phyloP scores from a whole-genome alignment of 1,284 basidiomycete genomes.

The Cryptococcus amylolentus region DNA sequence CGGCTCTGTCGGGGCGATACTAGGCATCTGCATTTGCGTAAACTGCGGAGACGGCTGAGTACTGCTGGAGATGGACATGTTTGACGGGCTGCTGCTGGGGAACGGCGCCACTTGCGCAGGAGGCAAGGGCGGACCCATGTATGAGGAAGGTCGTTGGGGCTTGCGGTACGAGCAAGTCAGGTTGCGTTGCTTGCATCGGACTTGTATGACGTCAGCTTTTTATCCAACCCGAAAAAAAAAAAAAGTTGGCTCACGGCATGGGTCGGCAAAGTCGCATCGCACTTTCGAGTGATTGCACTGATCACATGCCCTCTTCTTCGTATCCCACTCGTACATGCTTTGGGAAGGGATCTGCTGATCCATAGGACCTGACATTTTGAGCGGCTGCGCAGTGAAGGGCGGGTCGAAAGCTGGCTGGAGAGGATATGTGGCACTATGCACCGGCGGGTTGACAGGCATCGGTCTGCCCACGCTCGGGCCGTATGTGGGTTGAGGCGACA shows the following conservation, averaged over 20 bases:
- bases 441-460: background rate
- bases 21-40: conserved; percentile 2
- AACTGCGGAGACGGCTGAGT: conserved; percentile 20
- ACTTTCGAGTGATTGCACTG: conserved; percentile 77
- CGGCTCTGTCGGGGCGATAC: conserved; percentile 3
- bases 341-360: background rate
- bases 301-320: conserved; percentile 60
- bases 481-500: background rate
- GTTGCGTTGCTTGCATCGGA: conserved; percentile 72
- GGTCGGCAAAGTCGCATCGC: conserved; percentile 74
- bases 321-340: conserved; percentile 28
- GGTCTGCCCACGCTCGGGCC: background rate
- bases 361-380: conserved; percentile 16
- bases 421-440: conserved; percentile 15
- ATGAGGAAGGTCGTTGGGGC: conserved; percentile 48
- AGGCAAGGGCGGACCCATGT: background rate
- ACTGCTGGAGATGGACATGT: conserved; percentile 19
- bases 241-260: conserved; percentile 57
- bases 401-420: conserved; percentile 22
- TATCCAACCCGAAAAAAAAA: background rate
- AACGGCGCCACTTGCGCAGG: conserved; percentile 3
- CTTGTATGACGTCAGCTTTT: conserved; percentile 48
- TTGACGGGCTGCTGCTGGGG: background rate
- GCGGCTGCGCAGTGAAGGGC: conserved; percentile 21
- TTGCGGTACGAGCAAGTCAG: conserved; percentile 77